Evolutionary conservation across 371 early-diverging fungal genomes (phyloP), one percentile per base, ranked within the genome.

Genomic region (Nematocida ironsii): DNA sequence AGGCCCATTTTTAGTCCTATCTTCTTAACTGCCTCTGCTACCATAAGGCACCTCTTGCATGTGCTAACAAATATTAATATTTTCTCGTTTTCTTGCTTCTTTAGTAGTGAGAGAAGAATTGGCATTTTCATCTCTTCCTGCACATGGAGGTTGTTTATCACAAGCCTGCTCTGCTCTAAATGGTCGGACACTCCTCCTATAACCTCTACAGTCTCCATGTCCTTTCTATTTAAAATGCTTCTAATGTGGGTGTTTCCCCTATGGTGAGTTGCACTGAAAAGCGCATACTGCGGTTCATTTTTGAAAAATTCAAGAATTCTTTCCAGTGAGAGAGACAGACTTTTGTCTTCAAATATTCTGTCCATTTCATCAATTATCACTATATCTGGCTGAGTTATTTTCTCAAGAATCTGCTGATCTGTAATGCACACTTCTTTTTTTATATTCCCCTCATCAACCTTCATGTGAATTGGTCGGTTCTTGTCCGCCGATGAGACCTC

Each of bases 61-160:
- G 94, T 94, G 89, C 95, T 96, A 88, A 95, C 95, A 87, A 96
- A 98, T 84, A 98, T 95, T 80, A 97, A 94, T 61, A 95, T 94
- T 89, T 97, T 96, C 87, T 95, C 95, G 90, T 95, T 93, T 90
- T 93, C 93, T 23, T 95, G 90, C 91, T 87, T 95, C 9, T 94
- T 94, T 82, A 96, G 94, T 23, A 98, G 89, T 0, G 96, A 94
- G 88, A 95, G 95, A 58, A 95, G 89, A 84, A 91, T 94, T 84
- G 95, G 94, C 1, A 96, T 93, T 86, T 98, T 98, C 13, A 70
- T 58, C 13, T 71, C 80, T 71, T 78, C 80, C 42, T 78, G 80
- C 25, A 78, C 47, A 40, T 44, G 44, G 5, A 78, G 55, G 45
- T 67, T 70, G 33, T 78, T 78, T 33, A 78, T 70, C 13, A 25